phyloP scores from a whole-genome alignment of 305 asterid genomes.

The Solanum hybrid region DNA sequence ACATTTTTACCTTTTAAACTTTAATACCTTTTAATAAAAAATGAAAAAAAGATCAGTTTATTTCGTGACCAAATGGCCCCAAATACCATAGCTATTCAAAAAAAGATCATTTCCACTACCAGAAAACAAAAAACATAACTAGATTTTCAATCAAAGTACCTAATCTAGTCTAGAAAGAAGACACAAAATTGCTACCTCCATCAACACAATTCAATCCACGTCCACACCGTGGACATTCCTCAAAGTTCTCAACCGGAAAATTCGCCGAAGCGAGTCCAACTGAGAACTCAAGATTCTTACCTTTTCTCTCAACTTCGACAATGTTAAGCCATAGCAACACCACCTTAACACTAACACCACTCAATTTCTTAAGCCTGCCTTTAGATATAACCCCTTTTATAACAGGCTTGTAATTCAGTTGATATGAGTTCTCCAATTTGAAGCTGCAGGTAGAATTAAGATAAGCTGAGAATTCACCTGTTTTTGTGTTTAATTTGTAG shows the following conservation, averaged over 20 bases:
- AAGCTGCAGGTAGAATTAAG: constrained; percentile 45
- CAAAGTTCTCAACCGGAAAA: constrained; percentile 30
- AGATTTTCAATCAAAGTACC: neutral
- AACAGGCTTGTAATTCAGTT: constrained; percentile 30
- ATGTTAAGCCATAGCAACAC: constrained; percentile 43
- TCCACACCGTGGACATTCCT: constrained; percentile 50
- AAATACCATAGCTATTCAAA: neutral
- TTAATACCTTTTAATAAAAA: no score
- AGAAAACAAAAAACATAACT: neutral
- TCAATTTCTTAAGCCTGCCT: constrained; percentile 19
- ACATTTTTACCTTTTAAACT: no score
- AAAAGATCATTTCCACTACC: neutral
- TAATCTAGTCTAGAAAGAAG: constrained; percentile 5
- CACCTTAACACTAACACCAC: constrained; percentile 48
- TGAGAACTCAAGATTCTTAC: constrained; percentile 34
- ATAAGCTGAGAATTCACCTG: constrained; percentile 55
- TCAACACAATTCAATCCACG: constrained; percentile 38
- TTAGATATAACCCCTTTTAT: constrained; percentile 32
- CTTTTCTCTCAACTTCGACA: constrained; percentile 25
- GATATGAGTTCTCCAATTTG: constrained; percentile 21
- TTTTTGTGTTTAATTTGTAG: constrained; percentile 45
- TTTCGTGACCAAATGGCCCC: neutral
- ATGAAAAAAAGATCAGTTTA: no score
- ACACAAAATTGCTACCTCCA: neutral
- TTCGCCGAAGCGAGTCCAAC: constrained; percentile 40